A percentile compares a stretch with the other conserved stretches of the same genome.
phyloP scores from a whole-genome alignment of 352 stramenopile species.

The Phytophthora syringae region DNA sequence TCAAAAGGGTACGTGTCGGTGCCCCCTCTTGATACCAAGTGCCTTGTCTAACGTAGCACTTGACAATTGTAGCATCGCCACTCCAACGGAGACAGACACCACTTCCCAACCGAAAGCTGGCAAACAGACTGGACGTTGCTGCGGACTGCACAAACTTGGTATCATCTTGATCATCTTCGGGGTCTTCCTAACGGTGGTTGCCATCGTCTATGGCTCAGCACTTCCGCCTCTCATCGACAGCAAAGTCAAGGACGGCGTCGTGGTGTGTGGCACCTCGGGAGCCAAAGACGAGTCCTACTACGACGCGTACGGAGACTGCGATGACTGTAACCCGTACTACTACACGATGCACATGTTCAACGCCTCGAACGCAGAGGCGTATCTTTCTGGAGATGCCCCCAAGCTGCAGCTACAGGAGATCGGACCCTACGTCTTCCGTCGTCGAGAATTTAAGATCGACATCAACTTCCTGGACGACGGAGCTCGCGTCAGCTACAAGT shows the following conservation, averaged over 20 bases:
- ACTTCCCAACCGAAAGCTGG: constrained; percentile 3
- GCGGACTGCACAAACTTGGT: constrained; percentile 34
- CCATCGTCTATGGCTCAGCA: constrained; percentile 49
- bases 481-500: constrained; percentile 61
- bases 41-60: neutral
- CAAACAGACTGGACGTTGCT: constrained; percentile 13
- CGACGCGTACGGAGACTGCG: constrained; percentile 63
- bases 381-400: constrained; percentile 40
- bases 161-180: constrained; percentile 41
- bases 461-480: constrained; percentile 53
- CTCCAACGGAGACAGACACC: constrained; percentile 4
- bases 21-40: neutral
- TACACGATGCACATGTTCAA: constrained; percentile 51
- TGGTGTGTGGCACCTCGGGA: constrained; percentile 44
- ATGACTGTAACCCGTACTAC: constrained; percentile 65
- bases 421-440: constrained; percentile 69
- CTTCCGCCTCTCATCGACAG: constrained; percentile 48
- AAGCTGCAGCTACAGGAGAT: constrained; percentile 66
- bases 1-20: constrained; percentile 11
- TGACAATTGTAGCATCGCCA: constrained; percentile 18
- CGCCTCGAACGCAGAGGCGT: constrained; percentile 43
- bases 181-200: constrained; percentile 39
- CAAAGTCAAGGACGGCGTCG: constrained; percentile 46
- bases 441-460: constrained; percentile 57
- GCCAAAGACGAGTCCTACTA: constrained; percentile 45